Evolutionary conservation across 2,329 filamentous ascomycete species (phyloP).

Genomic region (Zasmidium angulare): DNA sequence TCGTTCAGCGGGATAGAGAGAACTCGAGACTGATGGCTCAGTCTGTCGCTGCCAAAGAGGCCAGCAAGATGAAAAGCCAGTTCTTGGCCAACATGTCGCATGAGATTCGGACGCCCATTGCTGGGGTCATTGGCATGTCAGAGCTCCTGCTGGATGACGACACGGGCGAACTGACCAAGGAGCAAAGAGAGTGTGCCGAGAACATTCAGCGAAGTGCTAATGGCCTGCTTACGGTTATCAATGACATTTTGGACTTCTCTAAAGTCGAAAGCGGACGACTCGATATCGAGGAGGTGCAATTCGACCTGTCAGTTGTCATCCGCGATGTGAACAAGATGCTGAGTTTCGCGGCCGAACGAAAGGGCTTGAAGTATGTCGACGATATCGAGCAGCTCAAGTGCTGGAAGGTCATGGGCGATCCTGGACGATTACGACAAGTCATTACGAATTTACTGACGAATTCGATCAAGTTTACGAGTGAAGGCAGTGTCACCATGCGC

Average conservation of each 20-base stretch:
- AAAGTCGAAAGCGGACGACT: constrained; percentile 74
- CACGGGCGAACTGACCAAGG: constrained; percentile 54
- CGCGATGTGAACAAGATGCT: constrained; percentile 85
- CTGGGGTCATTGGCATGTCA: constrained; percentile 77
- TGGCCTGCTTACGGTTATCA: constrained; percentile 81
- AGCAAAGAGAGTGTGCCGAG: constrained; percentile 72
- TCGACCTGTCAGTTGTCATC: constrained; percentile 70
- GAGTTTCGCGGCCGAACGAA: constrained; percentile 77
- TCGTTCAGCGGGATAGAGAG: constrained; percentile 63
- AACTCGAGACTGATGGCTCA: constrained; percentile 71
- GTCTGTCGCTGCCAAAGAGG: constrained; percentile 75
- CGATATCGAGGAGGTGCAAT: constrained; percentile 78
- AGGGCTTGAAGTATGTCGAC: constrained; percentile 71
- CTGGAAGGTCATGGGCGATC: constrained; percentile 81
- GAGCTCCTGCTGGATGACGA: constrained; percentile 70
- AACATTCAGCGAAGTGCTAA: constrained; percentile 79
- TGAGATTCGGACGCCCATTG: constrained; percentile 60
- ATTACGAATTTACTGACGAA: constrained; percentile 77
- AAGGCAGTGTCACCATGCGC: constrained; percentile 66
- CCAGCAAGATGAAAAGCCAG: constrained; percentile 75
- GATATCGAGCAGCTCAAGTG: constrained; percentile 62
- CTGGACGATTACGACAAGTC: constrained; percentile 79
- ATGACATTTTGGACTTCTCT: constrained; percentile 87
- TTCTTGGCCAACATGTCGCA: constrained; percentile 66
- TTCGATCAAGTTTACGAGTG: constrained; percentile 71